A percentile compares a stretch with the other conserved stretches of the same genome.
Evolutionary conservation across 1,284 basidiomycete genomes (phyloP).

Genomic region (Apiotrichum domesticum): DNA sequence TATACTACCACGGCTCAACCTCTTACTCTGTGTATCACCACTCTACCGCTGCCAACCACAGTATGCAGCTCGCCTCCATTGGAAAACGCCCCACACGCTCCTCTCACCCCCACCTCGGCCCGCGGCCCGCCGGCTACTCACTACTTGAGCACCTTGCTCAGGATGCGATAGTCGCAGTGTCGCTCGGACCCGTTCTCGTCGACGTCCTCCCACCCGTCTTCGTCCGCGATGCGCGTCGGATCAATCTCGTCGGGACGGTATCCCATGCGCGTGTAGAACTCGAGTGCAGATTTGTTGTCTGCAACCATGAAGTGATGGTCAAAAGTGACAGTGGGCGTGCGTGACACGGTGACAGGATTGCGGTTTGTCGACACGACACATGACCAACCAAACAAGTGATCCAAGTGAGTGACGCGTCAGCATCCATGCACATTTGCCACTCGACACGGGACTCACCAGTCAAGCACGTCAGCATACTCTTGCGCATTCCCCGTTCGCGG

Average conservation of each 20-base stretch:
- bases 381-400: neutral
- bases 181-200: conserved; percentile 11
- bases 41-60: too few relatives aligned
- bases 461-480: conserved; percentile 44
- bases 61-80: too few relatives aligned
- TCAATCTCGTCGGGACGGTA: conserved; percentile 43
- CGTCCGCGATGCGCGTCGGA: conserved; percentile 33
- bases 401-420: neutral
- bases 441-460: conserved; percentile 25
- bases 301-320: neutral
- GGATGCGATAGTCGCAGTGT: conserved; percentile 25
- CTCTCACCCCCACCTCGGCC: neutral
- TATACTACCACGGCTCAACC: too few relatives aligned
- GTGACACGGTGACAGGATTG: neutral
- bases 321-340: neutral
- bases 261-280: conserved; percentile 35
- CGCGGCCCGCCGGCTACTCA: too few relatives aligned
- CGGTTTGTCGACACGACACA: neutral
- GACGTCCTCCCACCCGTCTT: conserved; percentile 21
- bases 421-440: neutral
- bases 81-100: too few relatives aligned
- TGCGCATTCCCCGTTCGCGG: conserved; percentile 29
- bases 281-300: conserved; percentile 32
- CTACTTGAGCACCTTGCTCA: conserved; percentile 24
- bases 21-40: too few relatives aligned